Evolutionary conservation across 352 stramenopile genomes (phyloP).

Genomic region (Achlya hypogyna): DNA sequence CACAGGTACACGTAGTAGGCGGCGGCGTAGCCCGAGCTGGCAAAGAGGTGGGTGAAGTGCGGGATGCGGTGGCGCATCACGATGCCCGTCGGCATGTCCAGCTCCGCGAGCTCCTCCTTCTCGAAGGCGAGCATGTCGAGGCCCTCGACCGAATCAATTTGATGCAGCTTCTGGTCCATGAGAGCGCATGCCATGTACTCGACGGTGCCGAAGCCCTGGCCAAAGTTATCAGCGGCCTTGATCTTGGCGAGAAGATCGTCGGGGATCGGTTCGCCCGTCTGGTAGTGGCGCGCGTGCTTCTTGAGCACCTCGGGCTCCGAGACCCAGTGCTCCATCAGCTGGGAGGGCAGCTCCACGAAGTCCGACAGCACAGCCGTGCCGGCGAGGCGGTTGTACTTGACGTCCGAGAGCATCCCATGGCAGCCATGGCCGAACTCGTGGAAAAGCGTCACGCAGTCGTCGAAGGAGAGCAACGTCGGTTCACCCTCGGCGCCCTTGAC

Average conservation of each 20-base stretch:
- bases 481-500: slow-evolving; percentile 26
- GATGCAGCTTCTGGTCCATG: slow-evolving; percentile 46
- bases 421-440: slow-evolving; percentile 98
- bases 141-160: slow-evolving; percentile 31
- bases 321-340: slow-evolving; percentile 96
- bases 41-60: slow-evolving; percentile 57
- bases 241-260: slow-evolving; percentile 59
- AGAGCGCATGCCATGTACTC: slow-evolving; percentile 58
- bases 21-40: slow-evolving; percentile 32
- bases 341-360: slow-evolving; percentile 93
- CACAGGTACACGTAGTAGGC: slow-evolving; percentile 55
- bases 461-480: slow-evolving; percentile 45
- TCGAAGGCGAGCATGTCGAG: slow-evolving; percentile 50
- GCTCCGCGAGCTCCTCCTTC: slow-evolving; percentile 33
- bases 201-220: slow-evolving; percentile 49
- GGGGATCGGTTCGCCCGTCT: slow-evolving; percentile 73
- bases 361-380: slow-evolving; percentile 90
- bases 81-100: slow-evolving; percentile 50
- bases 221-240: slow-evolving; percentile 36
- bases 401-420: slow-evolving; percentile 93
- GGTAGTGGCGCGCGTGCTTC: slow-evolving; percentile 80
- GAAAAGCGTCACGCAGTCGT: slow-evolving; percentile 96
- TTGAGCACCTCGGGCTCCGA: slow-evolving; percentile 84
- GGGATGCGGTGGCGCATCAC: slow-evolving; percentile 53
- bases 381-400: slow-evolving; percentile 94